Conservation (phyloP, 768 basidiomycete species). For the Infundibulicybe gibba region DNA sequence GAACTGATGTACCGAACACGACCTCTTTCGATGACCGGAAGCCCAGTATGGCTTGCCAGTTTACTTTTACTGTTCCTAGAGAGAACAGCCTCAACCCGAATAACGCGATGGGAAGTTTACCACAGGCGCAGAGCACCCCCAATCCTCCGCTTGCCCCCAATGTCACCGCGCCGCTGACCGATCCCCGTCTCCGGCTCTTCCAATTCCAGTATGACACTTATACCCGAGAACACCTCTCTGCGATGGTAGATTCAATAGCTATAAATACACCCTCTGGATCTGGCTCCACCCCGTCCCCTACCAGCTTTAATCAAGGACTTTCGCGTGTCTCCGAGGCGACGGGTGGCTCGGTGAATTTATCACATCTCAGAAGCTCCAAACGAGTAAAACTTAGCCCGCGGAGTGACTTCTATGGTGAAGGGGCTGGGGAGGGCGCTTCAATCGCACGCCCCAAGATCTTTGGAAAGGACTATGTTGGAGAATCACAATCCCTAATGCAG, state of each 20-base stretch:
- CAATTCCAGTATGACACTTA: conserved; percentile 96
- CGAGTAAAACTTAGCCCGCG: conserved; percentile 75
- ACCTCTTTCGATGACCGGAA: conserved; percentile 41
- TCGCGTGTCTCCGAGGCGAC: conserved; percentile 47
- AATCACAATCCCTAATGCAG: conserved; percentile 74
- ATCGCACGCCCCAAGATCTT: conserved; percentile 44
- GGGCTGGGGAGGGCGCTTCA: conserved; percentile 39
- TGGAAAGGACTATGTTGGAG: conserved; percentile 73
- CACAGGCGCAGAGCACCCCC: conserved; percentile 66
- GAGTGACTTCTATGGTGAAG: conserved; percentile 54
- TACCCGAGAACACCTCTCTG: conserved; percentile 90
- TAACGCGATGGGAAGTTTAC: conserved; percentile 22
- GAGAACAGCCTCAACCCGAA: conserved; percentile 23
- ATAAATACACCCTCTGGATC: conserved; percentile 63
- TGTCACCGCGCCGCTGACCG: conserved; percentile 41
- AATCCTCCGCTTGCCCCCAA: conserved; percentile 26
- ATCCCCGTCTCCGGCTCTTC: conserved; percentile 82
- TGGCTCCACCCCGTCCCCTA: conserved; percentile 40
- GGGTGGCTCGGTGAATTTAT: conserved; percentile 32
- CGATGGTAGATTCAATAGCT: conserved; percentile 94
- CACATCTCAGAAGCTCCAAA: conserved; percentile 71
- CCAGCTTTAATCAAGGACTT: conserved; percentile 39
- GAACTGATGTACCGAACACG: conserved; percentile 49
- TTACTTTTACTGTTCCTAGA: conserved; percentile 72
- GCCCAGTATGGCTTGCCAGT: conserved; percentile 52